Evolutionary conservation across 2,329 filamentous ascomycete genomes (phyloP).

Genomic region (Fusarium torulosum): DNA sequence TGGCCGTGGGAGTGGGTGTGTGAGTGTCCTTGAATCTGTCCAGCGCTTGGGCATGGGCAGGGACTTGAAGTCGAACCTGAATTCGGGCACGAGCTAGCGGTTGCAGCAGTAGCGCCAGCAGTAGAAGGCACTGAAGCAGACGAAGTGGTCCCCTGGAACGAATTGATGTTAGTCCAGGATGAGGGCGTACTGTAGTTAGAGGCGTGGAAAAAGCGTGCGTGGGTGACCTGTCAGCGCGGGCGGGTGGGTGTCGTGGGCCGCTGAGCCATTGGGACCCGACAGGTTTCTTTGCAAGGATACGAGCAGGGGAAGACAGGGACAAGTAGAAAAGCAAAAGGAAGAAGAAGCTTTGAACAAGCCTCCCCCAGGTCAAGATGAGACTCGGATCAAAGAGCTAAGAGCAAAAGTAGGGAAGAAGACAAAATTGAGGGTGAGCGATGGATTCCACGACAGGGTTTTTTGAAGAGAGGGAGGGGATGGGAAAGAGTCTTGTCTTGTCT

Average conservation of each 20-base stretch:
- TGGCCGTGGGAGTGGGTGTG: constrained; percentile 5
- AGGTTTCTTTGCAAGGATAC: constrained; percentile 1
- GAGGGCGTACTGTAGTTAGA: too few relatives aligned
- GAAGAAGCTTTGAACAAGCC: constrained; percentile 25
- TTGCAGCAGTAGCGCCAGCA: constrained; percentile 25
- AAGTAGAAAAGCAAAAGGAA: neutral
- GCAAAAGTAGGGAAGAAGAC: neutral
- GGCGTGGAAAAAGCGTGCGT: neutral
- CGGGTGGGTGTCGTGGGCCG: constrained; percentile 48
- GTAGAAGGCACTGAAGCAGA: constrained; percentile 22
- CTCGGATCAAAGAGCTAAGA: constrained; percentile 25
- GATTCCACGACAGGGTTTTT: constrained; percentile 21
- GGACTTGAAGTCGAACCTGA: constrained; percentile 4
- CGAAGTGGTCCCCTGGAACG: constrained; percentile 30
- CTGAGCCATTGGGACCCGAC: constrained; percentile 38
- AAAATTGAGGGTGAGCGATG: constrained; percentile 26
- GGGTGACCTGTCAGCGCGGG: constrained; percentile 44
- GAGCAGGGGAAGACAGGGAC: neutral
- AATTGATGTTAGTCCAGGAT: constrained; percentile 37
- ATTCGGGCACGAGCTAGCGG: constrained; percentile 15
- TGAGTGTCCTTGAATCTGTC: constrained; percentile 14
- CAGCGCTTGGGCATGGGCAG: constrained; percentile 1
- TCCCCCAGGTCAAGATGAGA: constrained; percentile 37
- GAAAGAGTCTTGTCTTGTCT: neutral
- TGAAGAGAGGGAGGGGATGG: neutral